phyloP scores from a whole-genome alignment of 371 early-diverging fungal genomes.

The Dichotomocladium elegans region DNA sequence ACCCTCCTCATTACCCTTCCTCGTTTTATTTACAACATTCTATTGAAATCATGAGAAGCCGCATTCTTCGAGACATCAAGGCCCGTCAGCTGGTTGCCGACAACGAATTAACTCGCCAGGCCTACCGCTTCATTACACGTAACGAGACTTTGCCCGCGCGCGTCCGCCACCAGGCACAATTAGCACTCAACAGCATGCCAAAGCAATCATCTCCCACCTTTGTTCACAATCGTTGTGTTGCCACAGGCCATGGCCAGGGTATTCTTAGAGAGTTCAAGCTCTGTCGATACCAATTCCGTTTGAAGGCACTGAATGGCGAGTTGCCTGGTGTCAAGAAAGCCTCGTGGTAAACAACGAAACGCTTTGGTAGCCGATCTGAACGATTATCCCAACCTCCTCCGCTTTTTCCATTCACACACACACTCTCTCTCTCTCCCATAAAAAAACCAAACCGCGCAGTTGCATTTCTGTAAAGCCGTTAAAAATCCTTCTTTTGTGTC shows the following conservation, averaged over 20 bases:
- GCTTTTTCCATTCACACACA: no score
- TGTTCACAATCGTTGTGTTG: constrained; percentile 76
- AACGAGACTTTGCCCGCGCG: constrained; percentile 76
- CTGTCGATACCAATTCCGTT: constrained; percentile 80
- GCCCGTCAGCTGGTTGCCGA: constrained; percentile 68
- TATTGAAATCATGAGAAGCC: constrained; percentile 43
- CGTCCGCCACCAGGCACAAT: constrained; percentile 80
- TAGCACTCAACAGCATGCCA: constrained; percentile 73
- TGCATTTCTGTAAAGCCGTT: no score
- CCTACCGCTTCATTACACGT: constrained; percentile 76
- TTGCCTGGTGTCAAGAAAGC: constrained; percentile 83
- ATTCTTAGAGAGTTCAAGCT: constrained; percentile 76
- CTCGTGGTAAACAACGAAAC: constrained; percentile 68
- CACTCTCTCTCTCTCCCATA: no score
- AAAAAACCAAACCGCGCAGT: no score
- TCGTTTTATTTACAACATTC: no score
- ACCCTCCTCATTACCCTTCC: neutral
- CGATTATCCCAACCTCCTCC: no score
- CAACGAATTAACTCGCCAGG: constrained; percentile 73
- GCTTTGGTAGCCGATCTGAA: no score
- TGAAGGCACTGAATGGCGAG: constrained; percentile 79
- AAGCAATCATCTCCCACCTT: constrained; percentile 63
- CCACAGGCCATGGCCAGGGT: constrained; percentile 84
- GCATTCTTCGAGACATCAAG: constrained; percentile 73
- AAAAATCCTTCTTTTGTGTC: no score